phyloP scores from a whole-genome alignment of 2,329 filamentous ascomycete genomes.

The Penicillium psychrosexuale region DNA sequence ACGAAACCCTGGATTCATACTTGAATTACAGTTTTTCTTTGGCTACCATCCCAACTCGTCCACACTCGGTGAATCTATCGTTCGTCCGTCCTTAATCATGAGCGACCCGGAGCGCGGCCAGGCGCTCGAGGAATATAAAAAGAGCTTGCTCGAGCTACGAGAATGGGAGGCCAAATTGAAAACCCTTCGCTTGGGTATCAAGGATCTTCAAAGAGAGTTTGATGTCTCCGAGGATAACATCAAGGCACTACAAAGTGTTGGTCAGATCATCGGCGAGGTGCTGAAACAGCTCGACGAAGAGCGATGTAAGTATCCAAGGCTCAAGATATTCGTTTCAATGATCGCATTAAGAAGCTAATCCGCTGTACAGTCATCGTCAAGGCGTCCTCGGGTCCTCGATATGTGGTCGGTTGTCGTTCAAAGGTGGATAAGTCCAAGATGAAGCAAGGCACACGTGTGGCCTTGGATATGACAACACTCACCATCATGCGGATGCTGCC shows the following conservation, averaged over 20 bases:
- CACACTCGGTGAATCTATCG: constrained; percentile 3
- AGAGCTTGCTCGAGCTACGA: constrained; percentile 84
- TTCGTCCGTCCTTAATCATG: constrained; percentile 30
- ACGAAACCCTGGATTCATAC: background rate
- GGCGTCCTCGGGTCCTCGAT: constrained; percentile 92
- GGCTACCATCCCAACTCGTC: background rate
- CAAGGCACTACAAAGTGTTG: constrained; percentile 97
- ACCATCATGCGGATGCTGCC: constrained; percentile 99
- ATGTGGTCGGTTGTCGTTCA: constrained; percentile 95
- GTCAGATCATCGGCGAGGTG: constrained; percentile 98
- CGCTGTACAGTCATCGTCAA: constrained; percentile 81
- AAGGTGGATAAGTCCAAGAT: constrained; percentile 97
- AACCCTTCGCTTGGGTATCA: constrained; percentile 88
- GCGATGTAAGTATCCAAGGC: constrained; percentile 67
- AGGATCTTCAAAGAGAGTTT: constrained; percentile 89
- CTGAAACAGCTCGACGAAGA: constrained; percentile 98
- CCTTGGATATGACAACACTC: constrained; percentile 97
- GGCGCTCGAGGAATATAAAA: constrained; percentile 74
- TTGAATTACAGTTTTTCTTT: background rate
- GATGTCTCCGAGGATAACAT: constrained; percentile 99
- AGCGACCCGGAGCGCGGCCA: constrained; percentile 58
- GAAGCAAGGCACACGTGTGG: constrained; percentile 96
- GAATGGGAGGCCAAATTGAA: constrained; percentile 99
- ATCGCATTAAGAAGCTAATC: constrained; percentile 19
- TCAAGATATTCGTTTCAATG: constrained; percentile 3